Evolutionary conservation across 768 basidiomycete genomes (phyloP), one percentile per base, ranked within the genome.

Genomic region (Pleurotus giganteus): DNA sequence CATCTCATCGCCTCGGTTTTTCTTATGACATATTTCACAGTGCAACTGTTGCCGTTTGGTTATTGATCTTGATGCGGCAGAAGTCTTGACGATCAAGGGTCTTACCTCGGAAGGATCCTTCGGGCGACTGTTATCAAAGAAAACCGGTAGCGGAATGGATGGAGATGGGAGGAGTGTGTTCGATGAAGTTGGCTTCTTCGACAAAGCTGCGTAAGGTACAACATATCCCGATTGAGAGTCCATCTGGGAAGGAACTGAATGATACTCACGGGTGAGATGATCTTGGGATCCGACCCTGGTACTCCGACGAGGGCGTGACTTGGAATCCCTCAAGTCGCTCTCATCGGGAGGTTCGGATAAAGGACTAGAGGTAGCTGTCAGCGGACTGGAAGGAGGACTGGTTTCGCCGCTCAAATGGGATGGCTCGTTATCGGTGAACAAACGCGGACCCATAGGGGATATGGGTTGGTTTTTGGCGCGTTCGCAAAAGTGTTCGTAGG

Each of bases 21-120:
- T 92, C 71, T 85, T 88, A 63, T 87, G 82, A 68, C 97, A 98
- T 54, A 98, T 84, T 73, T 99, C 97, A 70, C 97, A 99, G 57
- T 85, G 84, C 77, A 86, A 84, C 86, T 90, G 64, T 54, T 59
- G 34, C 60, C 56, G 53, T 52, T 55, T 57, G 54, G 49, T 63
- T 51, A 64, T 61, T 70, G 61, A 49, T 46, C 54, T 57, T 58
- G 60, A 62, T 67, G 64, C 64, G 58, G 63, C 45, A 68, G 11
- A 45, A 54, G 42, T 45, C 36, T 37, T 51, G 24, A n/a, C 29
- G 17, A 65, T 63, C 51, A 52, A 62, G 56, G 52, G 63, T 66
- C 71, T 60, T 75, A 85, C 85, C 77, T 84, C 84, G 54, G 76
- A 71, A 54, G 75, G 74, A 51, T 70, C 79, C 66, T 77, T 78